A percentile compares a stretch with the other conserved stretches of the same genome.
Evolutionary conservation across 768 basidiomycete genomes (phyloP).

Genomic region (Mrakia hoshinonis): DNA sequence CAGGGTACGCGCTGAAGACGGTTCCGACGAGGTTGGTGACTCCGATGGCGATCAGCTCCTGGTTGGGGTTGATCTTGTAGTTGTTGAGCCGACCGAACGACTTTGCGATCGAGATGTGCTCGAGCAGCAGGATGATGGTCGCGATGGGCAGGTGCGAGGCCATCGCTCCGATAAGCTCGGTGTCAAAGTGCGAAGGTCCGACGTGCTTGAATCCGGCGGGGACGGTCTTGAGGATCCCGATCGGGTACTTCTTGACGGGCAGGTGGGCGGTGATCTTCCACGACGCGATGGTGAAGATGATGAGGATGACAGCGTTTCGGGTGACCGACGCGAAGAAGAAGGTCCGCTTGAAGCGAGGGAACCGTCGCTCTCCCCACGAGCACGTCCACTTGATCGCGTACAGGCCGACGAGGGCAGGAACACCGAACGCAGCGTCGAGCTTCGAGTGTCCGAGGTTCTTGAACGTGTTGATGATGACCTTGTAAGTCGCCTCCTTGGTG

Average conservation of each 20-base stretch:
- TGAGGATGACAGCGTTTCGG: slow-evolving; percentile 50
- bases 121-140: slow-evolving; percentile 58
- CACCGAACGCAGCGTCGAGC: slow-evolving; percentile 83
- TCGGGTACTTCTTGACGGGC: slow-evolving; percentile 56
- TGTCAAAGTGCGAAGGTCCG: slow-evolving; percentile 47
- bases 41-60: slow-evolving; percentile 93
- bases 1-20: slow-evolving; percentile 83
- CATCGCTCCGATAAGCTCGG: slow-evolving; percentile 55
- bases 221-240: slow-evolving; percentile 72
- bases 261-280: slow-evolving; percentile 70
- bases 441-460: slow-evolving; percentile 64
- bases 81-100: slow-evolving; percentile 67
- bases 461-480: slow-evolving; percentile 55
- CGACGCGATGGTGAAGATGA: slow-evolving; percentile 70
- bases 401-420: slow-evolving; percentile 55
- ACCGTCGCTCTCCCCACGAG: slow-evolving; percentile 32
- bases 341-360: slow-evolving; percentile 35
- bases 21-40: slow-evolving; percentile 61
- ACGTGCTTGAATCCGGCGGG: slow-evolving; percentile 58
- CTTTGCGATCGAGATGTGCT: slow-evolving; percentile 96
- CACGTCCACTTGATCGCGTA: slow-evolving; percentile 41
- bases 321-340: slow-evolving; percentile 59
- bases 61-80: slow-evolving; percentile 56
- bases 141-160: slow-evolving; percentile 59
- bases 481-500: slow-evolving; percentile 21